Evolutionary conservation across 805 yeast species (phyloP), one percentile per base, ranked within the genome.

Genomic region (Starmerella apicola): DNA sequence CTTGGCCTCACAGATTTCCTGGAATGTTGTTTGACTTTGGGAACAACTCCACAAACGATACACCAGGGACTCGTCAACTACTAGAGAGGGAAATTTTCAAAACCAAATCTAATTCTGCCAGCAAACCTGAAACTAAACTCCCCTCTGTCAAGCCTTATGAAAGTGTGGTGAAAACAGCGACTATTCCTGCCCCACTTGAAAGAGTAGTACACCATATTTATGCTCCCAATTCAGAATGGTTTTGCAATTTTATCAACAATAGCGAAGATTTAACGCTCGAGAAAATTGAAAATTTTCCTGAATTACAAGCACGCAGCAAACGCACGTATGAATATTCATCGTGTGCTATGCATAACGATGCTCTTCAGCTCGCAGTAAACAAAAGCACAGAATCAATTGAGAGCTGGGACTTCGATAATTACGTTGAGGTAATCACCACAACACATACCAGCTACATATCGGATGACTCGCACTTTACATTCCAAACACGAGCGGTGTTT

Each of bases 361-460:
- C 72, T 95, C 1, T 75, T 91, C 27, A 98, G 98, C 0, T 98
- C 98, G 12, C 84, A 83, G 52, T 83, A 88, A 19, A 86, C 99
- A 44, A 62, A 13, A 74, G 72, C 13, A 73, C 75, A 23, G 95
- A 85, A 50, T 62, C 66, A 0, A 65, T 81, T 17, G 71, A 74
- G 33, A 60, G 68, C 33, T 60, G 68, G 51, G 79, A 81, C 51
- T 64, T 66, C 37, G 62, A 70, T 4, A 64, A 66, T 15, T 68
- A 68, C 48, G 71, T 83, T 25, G 69, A 74, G 43, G 75, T 84
- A 2, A 61, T 75, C 2, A 74, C 77, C 31, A 65, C 72, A 2
- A 74, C 88, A 0, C 65, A 62, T 29, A 86, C 98, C 0, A 98
- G 98, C 0, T 91, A 84, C 54, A 97, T 91, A 12, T 98, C 99